phyloP scores from a whole-genome alignment of 345 rosid species.

The Arabidopsis suecica region DNA sequence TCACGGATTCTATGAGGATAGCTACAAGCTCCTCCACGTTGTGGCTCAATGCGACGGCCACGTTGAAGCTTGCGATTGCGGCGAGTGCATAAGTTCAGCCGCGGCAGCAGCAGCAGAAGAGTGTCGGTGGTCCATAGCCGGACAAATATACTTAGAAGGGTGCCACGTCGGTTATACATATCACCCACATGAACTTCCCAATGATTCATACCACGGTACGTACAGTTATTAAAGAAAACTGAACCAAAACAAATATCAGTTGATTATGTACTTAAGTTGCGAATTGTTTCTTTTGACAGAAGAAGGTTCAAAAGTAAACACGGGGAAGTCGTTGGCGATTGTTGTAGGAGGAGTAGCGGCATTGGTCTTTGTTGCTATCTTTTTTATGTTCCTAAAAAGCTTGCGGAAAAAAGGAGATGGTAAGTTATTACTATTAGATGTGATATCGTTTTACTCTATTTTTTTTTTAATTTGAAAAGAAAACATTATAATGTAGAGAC shows the following conservation, averaged over 20 bases:
- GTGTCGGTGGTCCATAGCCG: conserved; percentile 56
- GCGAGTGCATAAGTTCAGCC: conserved; percentile 64
- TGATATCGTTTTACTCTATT: not conserved
- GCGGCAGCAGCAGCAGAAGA: conserved; percentile 53
- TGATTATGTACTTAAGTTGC: not conserved
- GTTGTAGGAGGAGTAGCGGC: conserved; percentile 72
- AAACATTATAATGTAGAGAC: not conserved
- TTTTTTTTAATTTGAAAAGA: not conserved
- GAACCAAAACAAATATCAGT: not conserved
- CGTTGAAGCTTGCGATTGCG: conserved; percentile 59
- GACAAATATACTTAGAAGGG: conserved; percentile 60
- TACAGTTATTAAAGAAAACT: not conserved
- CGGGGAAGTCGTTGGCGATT: conserved; percentile 62
- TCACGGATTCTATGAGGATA: conserved; percentile 51
- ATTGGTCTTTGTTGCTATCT: conserved; percentile 48
- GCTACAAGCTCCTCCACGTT: conserved; percentile 50
- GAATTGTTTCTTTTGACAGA: not conserved
- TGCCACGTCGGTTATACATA: conserved; percentile 62
- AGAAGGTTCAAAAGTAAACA: conserved; percentile 30
- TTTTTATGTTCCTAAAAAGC: conserved; percentile 49
- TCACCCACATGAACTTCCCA: conserved; percentile 43
- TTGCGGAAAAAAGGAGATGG: conserved; percentile 57
- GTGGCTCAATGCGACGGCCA: conserved; percentile 74
- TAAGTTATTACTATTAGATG: not conserved
- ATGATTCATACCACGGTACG: conserved; percentile 46